Evolutionary conservation across 129 eudicot species (phyloP).

Genomic region (Centaurea solstitialis): DNA sequence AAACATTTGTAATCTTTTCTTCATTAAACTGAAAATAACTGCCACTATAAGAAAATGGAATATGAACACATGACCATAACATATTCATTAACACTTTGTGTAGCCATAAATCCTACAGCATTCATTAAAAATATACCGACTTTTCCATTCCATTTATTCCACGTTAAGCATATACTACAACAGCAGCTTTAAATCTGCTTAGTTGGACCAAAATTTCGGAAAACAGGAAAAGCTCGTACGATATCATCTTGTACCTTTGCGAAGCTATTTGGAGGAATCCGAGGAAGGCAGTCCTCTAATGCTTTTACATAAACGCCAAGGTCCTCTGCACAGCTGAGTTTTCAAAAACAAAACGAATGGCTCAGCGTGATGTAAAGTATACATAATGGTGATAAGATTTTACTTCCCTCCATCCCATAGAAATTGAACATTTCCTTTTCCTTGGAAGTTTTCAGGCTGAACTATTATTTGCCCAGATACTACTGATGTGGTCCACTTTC

Average conservation of each 20-base stretch:
- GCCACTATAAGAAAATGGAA: not conserved
- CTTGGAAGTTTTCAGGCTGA: slow-evolving; percentile 1
- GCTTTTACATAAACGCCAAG: slow-evolving; percentile 78
- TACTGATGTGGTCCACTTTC: not conserved
- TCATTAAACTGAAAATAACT: not conserved
- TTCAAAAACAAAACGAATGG: not conserved
- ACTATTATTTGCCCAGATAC: not conserved
- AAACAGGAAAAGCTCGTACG: not conserved
- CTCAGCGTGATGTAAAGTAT: slow-evolving; percentile 2
- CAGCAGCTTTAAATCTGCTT: not conserved
- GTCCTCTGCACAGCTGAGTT: slow-evolving; percentile 62
- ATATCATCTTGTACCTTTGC: slow-evolving; percentile 53
- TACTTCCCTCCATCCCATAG: not conserved
- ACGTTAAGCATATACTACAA: not conserved
- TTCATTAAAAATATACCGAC: not conserved
- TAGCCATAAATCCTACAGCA: not conserved
- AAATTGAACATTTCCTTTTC: slow-evolving; percentile 7
- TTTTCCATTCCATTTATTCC: not conserved
- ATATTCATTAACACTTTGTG: not conserved
- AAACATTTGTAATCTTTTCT: not conserved
- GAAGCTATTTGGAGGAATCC: slow-evolving; percentile 85
- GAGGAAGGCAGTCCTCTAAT: slow-evolving; percentile 60
- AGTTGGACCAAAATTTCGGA: not conserved
- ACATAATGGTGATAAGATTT: not conserved
- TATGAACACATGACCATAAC: not conserved